Evolutionary conservation across 805 yeast genomes (phyloP), one percentile per base, ranked within the genome.

Genomic region (Hanseniaspora singularis): DNA sequence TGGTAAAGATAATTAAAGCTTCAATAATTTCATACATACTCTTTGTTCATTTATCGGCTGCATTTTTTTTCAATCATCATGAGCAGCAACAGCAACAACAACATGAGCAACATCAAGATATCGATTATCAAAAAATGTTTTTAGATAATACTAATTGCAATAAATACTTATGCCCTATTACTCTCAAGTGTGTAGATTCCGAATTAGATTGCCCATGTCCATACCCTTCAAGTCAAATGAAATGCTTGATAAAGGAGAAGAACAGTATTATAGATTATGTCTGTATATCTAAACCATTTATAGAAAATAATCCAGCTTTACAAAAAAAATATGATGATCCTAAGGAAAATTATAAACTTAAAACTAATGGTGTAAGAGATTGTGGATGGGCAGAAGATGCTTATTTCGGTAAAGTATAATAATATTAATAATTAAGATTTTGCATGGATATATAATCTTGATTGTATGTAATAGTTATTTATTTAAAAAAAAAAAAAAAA

Each of bases 201-300:
- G 76, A 85, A 0, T 54, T 70, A 7, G 82, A 79, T 43, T 92
- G 98, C 60, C 95, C 96, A 1, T 92, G 98, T 60, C 86, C 85
- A 2, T 89, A 76, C 58, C 92, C 95, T 1, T 75, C 77, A 50
- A 79, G 94, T 1, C 95, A 89, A 59, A 57, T 83, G 51, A 81
- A 84, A 57, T 92, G 98, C 62, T 59, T 72, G 2, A 65, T 84
- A 33, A 94, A 96, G 0, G 78, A 75, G 52, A 71, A 76, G 16
- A 64, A 68, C 27, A 23, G 16, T 7, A 23, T 37, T 8, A 26
- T 44, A 4, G 73, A 73, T 47, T 81, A 68, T 57, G 70, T 88
- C 14, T 92, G 98, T 61, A 81, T 92, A 34, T 81, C 96, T 18
- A 82, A 81, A 54, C 89, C 94, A 1, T 44, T 31, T 23, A 77